Percentiles rank a stretch among this genome's conserved stretches.
Evolutionary conservation across 768 basidiomycete species (phyloP).

Genomic region (Phaeolepiota aurea): DNA sequence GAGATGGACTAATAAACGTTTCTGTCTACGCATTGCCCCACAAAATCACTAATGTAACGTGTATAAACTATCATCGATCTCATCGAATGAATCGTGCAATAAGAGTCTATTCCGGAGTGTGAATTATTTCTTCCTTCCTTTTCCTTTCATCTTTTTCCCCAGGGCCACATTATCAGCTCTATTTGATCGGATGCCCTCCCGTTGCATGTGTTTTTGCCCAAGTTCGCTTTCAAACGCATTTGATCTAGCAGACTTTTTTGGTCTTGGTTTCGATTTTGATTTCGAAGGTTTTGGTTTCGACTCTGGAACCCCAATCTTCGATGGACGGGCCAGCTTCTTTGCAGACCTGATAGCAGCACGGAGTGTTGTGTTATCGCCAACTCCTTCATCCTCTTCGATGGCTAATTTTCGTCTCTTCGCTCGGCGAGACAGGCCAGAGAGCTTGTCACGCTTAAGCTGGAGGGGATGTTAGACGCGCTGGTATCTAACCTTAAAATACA

Average conservation of each 20-base stretch:
- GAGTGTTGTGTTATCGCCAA: constrained; percentile 43
- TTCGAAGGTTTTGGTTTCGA: constrained; percentile 17
- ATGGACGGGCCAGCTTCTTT: constrained; percentile 69
- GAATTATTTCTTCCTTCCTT: constrained; percentile 21
- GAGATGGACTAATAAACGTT: constrained; percentile 60
- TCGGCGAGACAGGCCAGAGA: constrained; percentile 78
- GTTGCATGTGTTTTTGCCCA: constrained; percentile 29
- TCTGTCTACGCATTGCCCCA: no score
- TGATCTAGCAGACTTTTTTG: constrained; percentile 20
- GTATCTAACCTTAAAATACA: no score
- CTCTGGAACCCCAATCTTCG: constrained; percentile 60
- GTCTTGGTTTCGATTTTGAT: constrained; percentile 22
- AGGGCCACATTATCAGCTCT: constrained; percentile 48
- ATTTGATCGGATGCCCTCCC: constrained; percentile 59
- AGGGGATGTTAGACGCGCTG: not conserved
- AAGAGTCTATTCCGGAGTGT: no score
- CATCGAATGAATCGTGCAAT: no score
- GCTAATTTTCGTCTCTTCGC: constrained; percentile 85
- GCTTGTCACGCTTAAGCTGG: constrained; percentile 71
- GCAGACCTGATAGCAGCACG: constrained; percentile 79
- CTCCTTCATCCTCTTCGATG: constrained; percentile 67
- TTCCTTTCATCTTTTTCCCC: constrained; percentile 36
- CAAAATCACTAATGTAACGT: no score
- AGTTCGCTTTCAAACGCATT: constrained; percentile 55
- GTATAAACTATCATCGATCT: no score